phyloP scores from a whole-genome alignment of 2,329 filamentous ascomycete species.

The Neocatenulostroma microsporum region DNA sequence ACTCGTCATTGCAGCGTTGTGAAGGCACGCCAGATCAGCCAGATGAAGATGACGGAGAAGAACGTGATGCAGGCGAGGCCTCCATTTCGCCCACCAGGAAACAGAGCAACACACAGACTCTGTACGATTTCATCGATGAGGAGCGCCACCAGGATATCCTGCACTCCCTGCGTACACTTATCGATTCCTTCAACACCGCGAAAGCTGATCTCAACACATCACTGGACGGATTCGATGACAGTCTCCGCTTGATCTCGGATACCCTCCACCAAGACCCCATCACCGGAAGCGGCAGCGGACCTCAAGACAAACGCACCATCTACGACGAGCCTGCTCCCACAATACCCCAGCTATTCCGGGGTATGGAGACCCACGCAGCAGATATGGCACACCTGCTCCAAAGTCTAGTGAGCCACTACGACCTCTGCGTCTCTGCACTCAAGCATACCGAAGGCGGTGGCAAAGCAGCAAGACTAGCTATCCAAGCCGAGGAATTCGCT shows the following conservation, averaged over 20 bases:
- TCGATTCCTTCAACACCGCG: slow-evolving; percentile 62
- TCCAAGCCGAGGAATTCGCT: slow-evolving; percentile 29
- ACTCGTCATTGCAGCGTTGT: slow-evolving; percentile 57
- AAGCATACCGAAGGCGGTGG: slow-evolving; percentile 68
- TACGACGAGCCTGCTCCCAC: slow-evolving; percentile 26
- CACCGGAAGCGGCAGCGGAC: slow-evolving; percentile 8
- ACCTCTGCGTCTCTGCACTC: slow-evolving; percentile 84
- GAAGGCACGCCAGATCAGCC: slow-evolving; percentile 5
- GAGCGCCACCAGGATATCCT: slow-evolving; percentile 58
- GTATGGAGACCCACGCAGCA: slow-evolving; percentile 65
- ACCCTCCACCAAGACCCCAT: slow-evolving; percentile 7
- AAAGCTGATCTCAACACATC: slow-evolving; percentile 51
- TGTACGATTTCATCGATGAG: slow-evolving; percentile 73
- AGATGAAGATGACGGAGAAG: slow-evolving; percentile 2
- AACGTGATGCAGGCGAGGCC: slow-evolving; percentile 1
- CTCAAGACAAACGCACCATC: slow-evolving; percentile 25
- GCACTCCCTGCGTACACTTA: slow-evolving; percentile 60
- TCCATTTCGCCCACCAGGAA: too few relatives aligned
- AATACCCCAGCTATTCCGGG: slow-evolving; percentile 41
- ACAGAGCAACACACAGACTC: too few relatives aligned
- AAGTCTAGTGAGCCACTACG: slow-evolving; percentile 79
- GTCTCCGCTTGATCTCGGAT: slow-evolving; percentile 52
- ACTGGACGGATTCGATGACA: slow-evolving; percentile 62
- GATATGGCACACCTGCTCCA: slow-evolving; percentile 75
- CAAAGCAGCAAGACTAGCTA: slow-evolving; percentile 36